Evolutionary conservation across 2,329 filamentous ascomycete genomes (phyloP), one percentile per base, ranked within the genome.

Genomic region (Arthrobotrys musiformis): DNA sequence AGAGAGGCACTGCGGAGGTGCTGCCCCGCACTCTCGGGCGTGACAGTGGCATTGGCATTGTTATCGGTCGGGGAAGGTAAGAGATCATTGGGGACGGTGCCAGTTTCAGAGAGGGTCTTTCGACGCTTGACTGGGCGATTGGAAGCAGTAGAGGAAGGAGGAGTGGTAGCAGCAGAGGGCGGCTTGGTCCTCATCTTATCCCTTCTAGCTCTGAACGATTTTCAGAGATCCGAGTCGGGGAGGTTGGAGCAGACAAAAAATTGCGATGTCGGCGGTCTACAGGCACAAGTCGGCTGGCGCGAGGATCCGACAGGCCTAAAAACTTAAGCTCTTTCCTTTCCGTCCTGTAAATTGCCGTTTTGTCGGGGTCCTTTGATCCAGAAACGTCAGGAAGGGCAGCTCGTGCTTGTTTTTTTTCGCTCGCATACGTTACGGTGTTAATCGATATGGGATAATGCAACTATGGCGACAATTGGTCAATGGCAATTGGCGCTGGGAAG

Each of bases 181-280:
- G 73, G 60, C 52, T 77, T 77, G 66, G 73, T 77, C 46, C 73
- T 77, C 73, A 77, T 77, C 60, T 63, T 77, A 64, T 67, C 42
- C 50, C 60, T 48, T 61, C 67, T 63, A 63, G 67, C 30, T 72
- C 54, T 33, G 58, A 67, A 19, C 6, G 30, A 44, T 46, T 54
- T 42, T 46, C 40, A 66, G 46, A 33, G 70, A 76, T 76, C 70
- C 63, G 70, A 74, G 70, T 76, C 66, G 73, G 66, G 52, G 73
- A 77, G 42, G 60, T 77, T 77, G 73, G 61, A 52, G 44, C 26
- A 22, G 33, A 37, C 60, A 46, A 58, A 77, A 77, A 76, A 76
- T 76, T 77, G 73, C 73, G 73, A 77, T 77, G 73, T 77, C 73
- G 73, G 73, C 73, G 66, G 73, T 60, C 69, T 58, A 72, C 68